These are phyloP conservation scores for Evansstolkia leycettana DNA, from an alignment of 495 filamentous ascomycete genomes.

Conservation along the genomic window DNA sequence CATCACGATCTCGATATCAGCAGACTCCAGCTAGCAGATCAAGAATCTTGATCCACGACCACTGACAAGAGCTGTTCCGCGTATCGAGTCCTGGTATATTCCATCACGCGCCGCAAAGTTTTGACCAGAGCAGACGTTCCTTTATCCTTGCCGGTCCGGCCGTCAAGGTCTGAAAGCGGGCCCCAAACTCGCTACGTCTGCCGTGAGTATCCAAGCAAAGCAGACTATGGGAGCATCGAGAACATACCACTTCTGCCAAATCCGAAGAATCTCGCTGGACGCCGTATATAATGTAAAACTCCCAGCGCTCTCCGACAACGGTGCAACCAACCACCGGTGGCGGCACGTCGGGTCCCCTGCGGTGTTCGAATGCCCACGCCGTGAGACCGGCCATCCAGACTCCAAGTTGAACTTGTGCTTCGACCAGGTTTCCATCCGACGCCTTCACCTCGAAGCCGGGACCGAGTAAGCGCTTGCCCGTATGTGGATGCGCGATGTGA, in stretches of 20 bases:
- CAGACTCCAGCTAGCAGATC: too few relatives aligned
- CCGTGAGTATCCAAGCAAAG: too few relatives aligned
- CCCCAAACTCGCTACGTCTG: conserved; percentile 1
- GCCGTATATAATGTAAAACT: conserved; percentile 4
- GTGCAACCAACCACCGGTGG: conserved; percentile 4
- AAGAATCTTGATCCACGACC: conserved; percentile 43
- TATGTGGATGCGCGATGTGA: conserved; percentile 4
- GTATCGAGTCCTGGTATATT: conserved; percentile 1
- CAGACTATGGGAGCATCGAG: too few relatives aligned
- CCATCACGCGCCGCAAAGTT: neutral
- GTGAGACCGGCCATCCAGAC: conserved; percentile 3
- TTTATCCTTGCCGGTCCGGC: neutral
- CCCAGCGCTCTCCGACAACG: neutral
- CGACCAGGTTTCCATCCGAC: neutral
- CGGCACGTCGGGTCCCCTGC: neutral
- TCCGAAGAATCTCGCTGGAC: neutral
- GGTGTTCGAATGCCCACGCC: conserved; percentile 1
- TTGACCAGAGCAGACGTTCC: neutral
- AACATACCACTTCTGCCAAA: too few relatives aligned
- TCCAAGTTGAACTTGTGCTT: conserved; percentile 4
- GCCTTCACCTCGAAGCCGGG: conserved; percentile 1
- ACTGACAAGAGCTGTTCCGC: too few relatives aligned
- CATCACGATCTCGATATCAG: too few relatives aligned
- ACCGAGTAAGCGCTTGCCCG: neutral
- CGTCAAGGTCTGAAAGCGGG: neutral